Conservation (phyloP, 805 yeast species). For the Komagataella mondaviorum region DNA sequence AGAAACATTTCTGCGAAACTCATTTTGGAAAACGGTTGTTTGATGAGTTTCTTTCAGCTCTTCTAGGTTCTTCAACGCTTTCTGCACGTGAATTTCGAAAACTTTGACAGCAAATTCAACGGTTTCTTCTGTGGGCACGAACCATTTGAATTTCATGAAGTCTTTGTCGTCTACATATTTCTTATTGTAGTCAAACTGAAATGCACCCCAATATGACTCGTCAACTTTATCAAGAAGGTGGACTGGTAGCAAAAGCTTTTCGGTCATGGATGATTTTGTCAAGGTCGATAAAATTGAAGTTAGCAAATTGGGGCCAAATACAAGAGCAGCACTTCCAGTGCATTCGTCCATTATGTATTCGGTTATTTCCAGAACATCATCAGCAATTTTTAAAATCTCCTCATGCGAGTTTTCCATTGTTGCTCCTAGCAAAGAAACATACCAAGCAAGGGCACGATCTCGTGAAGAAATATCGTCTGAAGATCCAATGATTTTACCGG, state of each 20-base stretch:
- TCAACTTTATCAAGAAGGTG: conserved; percentile 21
- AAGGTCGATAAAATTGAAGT: conserved; percentile 50
- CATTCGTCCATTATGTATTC: conserved; percentile 29
- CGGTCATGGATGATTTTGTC: conserved; percentile 45
- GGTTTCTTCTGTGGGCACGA: conserved; percentile 44
- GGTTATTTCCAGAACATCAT: conserved; percentile 33
- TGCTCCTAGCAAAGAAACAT: conserved; percentile 56
- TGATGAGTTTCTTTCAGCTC: neutral
- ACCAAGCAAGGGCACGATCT: conserved; percentile 66
- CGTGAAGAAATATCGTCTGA: conserved; percentile 58
- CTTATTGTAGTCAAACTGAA: conserved; percentile 41
- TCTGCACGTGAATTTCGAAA: neutral
- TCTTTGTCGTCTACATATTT: neutral
- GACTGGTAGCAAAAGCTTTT: conserved; percentile 39
- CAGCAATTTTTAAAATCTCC: conserved; percentile 26
- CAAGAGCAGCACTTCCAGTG: conserved; percentile 53
- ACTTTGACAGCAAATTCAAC: conserved; percentile 16
- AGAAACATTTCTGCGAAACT: conserved; percentile 36
- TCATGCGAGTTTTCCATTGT: conserved; percentile 56
- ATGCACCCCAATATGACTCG: conserved; percentile 63
- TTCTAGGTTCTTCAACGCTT: neutral
- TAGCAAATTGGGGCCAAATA: conserved; percentile 40
- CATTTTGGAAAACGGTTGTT: conserved; percentile 2
- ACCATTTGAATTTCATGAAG: conserved; percentile 61
- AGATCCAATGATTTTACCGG: conserved; percentile 55